phyloP scores from a whole-genome alignment of 768 basidiomycete species.

The Leccinum subtestaceum region DNA sequence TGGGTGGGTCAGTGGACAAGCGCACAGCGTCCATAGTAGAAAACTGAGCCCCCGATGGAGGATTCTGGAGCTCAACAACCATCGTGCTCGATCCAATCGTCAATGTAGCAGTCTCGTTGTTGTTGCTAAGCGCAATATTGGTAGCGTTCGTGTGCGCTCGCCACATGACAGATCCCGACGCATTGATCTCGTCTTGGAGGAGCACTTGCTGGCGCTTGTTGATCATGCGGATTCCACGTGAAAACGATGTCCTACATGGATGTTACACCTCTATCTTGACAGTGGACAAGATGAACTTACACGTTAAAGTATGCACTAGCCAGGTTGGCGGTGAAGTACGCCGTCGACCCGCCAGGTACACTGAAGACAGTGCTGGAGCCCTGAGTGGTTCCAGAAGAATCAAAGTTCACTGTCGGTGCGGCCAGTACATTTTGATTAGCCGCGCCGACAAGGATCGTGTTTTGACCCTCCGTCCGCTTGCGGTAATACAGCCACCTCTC shows the following conservation, averaged over 20 bases:
- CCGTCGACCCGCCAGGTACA: slow-evolving; percentile 65
- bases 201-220: slow-evolving; percentile 87
- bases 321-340: slow-evolving; percentile 79
- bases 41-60: slow-evolving; percentile 66
- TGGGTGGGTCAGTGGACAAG: slow-evolving; percentile 56
- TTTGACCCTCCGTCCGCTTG: slow-evolving; percentile 97
- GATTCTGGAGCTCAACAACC: slow-evolving; percentile 62
- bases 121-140: slow-evolving; percentile 42
- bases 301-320: slow-evolving; percentile 69
- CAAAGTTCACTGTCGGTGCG: slow-evolving; percentile 55
- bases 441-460: slow-evolving; percentile 76
- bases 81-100: slow-evolving; percentile 66
- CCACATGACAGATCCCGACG: slow-evolving; percentile 68
- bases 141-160: slow-evolving; percentile 97
- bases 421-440: slow-evolving; percentile 79
- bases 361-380: slow-evolving; percentile 80
- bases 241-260: slow-evolving; percentile 57
- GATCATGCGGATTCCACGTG: slow-evolving; percentile 80
- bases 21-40: slow-evolving; percentile 52
- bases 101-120: slow-evolving; percentile 71
- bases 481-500: slow-evolving; percentile 90
- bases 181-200: slow-evolving; percentile 85
- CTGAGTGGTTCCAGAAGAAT: slow-evolving; percentile 61
- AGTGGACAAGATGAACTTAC: slow-evolving; percentile 42
- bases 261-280: slow-evolving; percentile 12